phyloP scores from a whole-genome alignment of 441 rosid species.

The Melastoma candidum region DNA sequence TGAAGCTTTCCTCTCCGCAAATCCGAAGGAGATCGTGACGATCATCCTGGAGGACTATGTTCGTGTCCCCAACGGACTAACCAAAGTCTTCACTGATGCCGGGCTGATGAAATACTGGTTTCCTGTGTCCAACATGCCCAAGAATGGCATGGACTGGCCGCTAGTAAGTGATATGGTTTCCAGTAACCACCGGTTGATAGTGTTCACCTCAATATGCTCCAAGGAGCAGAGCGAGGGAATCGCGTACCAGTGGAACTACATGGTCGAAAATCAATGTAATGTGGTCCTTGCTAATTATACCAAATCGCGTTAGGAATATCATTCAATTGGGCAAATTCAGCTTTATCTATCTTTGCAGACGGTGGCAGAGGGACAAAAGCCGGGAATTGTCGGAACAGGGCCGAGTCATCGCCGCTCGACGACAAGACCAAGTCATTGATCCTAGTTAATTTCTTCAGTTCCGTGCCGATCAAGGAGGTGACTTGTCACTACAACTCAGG shows the following conservation, averaged over 20 bases:
- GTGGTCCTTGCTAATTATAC: slow-evolving; percentile 3
- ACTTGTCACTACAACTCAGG: not conserved
- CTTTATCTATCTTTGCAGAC: not conserved
- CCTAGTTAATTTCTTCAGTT: slow-evolving; percentile 1
- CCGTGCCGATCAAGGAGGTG: slow-evolving; percentile 2
- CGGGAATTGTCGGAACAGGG: not conserved
- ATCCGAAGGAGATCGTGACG: slow-evolving; percentile 63
- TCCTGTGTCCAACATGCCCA: slow-evolving; percentile 58
- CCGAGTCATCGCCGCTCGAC: not conserved
- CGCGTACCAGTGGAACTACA: slow-evolving; percentile 89
- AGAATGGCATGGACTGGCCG: slow-evolving; percentile 70
- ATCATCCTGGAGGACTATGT: slow-evolving; percentile 81
- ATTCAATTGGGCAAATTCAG: not conserved
- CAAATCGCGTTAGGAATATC: not conserved
- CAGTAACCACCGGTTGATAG: slow-evolving; percentile 60
- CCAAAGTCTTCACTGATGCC: slow-evolving; percentile 51
- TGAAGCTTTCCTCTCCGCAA: slow-evolving; percentile 49
- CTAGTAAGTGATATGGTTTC: slow-evolving; percentile 66
- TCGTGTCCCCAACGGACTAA: slow-evolving; percentile 44
- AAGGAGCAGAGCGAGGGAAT: slow-evolving; percentile 72
- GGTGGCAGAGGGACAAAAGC: not conserved
- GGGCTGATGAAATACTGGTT: slow-evolving; percentile 83
- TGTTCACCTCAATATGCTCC: slow-evolving; percentile 54
- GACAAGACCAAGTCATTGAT: slow-evolving; percentile 5
- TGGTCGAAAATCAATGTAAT: slow-evolving; percentile 79